Conservation (phyloP, 257 asterid species). For the Henckelia pumila region DNA sequence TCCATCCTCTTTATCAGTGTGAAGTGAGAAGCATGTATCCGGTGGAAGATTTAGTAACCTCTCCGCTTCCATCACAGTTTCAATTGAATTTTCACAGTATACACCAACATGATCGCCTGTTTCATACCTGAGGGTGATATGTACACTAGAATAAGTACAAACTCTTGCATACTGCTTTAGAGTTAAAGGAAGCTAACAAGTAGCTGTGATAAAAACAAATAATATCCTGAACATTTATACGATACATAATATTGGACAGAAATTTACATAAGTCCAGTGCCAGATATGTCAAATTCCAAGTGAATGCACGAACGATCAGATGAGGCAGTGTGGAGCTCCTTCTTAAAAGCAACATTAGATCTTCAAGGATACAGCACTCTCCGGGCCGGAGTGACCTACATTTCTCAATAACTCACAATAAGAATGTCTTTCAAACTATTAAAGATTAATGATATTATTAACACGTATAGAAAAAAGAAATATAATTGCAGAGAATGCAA, state of each 20-base stretch:
- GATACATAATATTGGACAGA: constrained; percentile 4
- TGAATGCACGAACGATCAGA: constrained; percentile 98
- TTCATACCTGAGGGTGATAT: constrained; percentile 59
- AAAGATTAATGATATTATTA: background rate
- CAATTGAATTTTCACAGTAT: constrained; percentile 75
- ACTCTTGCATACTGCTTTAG: background rate
- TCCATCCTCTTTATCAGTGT: constrained; percentile 78
- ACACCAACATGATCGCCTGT: constrained; percentile 99
- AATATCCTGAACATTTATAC: background rate
- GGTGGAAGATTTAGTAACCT: constrained; percentile 60
- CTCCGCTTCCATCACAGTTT: constrained; percentile 91
- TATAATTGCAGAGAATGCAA: background rate
- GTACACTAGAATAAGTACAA: constrained; percentile 21
- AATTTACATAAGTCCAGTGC: constrained; percentile 82
- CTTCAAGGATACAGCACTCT: constrained; percentile 33
- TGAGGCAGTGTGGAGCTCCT: constrained; percentile 87
- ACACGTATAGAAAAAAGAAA: too few relatives aligned
- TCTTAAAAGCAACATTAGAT: constrained; percentile 74
- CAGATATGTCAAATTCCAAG: constrained; percentile 91
- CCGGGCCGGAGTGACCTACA: background rate
- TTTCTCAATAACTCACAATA: background rate
- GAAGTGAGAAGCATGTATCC: constrained; percentile 78
- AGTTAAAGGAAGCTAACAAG: background rate
- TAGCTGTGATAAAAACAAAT: background rate
- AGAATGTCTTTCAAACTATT: background rate